Base-by-base conservation (phyloP, 768 basidiomycete species). In the Lactifluus hygrophoroides region DNA sequence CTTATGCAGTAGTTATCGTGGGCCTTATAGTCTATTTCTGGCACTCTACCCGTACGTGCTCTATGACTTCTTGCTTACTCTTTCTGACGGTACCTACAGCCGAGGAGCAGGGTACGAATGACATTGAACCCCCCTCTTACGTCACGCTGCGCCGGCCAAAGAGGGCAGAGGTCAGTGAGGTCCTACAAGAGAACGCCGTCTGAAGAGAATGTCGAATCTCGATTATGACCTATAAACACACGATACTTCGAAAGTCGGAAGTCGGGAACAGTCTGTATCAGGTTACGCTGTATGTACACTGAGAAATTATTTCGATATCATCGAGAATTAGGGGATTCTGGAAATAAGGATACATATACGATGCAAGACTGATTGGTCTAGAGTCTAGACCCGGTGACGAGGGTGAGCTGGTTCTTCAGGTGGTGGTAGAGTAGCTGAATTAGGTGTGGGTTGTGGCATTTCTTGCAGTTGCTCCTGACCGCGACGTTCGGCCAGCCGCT, bases 11-110 rank as follows among this genome's bases (percentile, higher is more conserved):
- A 14, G 82, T 91, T 60, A 69, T 93, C 44, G 34, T 74, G 13
- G 91, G 91, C 3, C 78, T 94, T 5, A 74, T 94, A 66, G 79
- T 85, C 37, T 94, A 93, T 72, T 93, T 93, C 75, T 94, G 91
- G 90, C 74, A 80, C 69, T 80, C 85, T 7, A 84, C 85, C 35
- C 90, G 90, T 91, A 73, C 66, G 90, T 78, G 3, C 21, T 35
- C 51, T 49, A 34, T 37, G 27, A 61, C n/a, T 51, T 35, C 37
- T 34, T 10, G 42, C 13, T 42, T 28, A 42, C 38, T 28, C 19
- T 8, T 25, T 3, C 40, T 62, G 30, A 55, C 49, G 10, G 25
- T 37, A n/a, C 56, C 14, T 64, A 7, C 65, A 88, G 87, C 86
- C 53, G 88, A 89, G 66, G 82, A 84, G 57, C 86, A 90, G 70